Conservation (phyloP, 768 basidiomycete genomes). For the Lentinula aciculospora region DNA sequence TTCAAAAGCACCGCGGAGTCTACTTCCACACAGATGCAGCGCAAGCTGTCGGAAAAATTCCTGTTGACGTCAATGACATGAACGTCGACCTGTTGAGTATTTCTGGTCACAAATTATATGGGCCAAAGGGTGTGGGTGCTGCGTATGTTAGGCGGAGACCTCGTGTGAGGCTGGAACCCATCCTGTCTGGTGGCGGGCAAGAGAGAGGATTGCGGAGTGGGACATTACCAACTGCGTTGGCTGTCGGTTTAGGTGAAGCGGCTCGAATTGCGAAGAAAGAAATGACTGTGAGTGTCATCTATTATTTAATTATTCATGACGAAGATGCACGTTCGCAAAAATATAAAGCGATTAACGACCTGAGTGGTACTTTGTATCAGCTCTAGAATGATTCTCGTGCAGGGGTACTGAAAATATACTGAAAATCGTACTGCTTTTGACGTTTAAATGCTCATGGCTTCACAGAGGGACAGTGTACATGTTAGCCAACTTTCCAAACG, state of each 20-base stretch:
- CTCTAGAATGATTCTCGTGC: constrained; percentile 70
- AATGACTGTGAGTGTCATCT: constrained; percentile 72
- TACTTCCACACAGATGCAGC: constrained; percentile 98
- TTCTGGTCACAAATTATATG: constrained; percentile 96
- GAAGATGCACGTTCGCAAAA: constrained; percentile 34
- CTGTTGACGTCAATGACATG: constrained; percentile 89
- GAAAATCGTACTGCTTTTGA: background rate
- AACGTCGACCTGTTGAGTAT: constrained; percentile 95
- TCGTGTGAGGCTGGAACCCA: constrained; percentile 89
- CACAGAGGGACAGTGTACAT: constrained; percentile 73
- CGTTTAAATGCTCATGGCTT: constrained; percentile 12
- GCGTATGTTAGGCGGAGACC: constrained; percentile 92
- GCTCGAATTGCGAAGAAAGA: constrained; percentile 87
- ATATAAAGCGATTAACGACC: constrained; percentile 28
- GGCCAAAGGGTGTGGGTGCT: constrained; percentile 94
- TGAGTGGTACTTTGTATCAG: constrained; percentile 39
- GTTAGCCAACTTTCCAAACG: constrained; percentile 74
- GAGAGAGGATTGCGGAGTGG: constrained; percentile 93
- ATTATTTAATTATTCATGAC: constrained; percentile 27
- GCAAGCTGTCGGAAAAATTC: constrained; percentile 90
- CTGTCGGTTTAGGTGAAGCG: constrained; percentile 92
- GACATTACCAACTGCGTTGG: constrained; percentile 84
- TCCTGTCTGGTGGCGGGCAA: constrained; percentile 94
- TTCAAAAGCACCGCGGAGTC: constrained; percentile 83
- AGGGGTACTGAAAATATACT: constrained; percentile 79